These are phyloP conservation scores for Blastobotrys americana DNA, from an alignment of 805 yeast species.

Conservation along the genomic window DNA sequence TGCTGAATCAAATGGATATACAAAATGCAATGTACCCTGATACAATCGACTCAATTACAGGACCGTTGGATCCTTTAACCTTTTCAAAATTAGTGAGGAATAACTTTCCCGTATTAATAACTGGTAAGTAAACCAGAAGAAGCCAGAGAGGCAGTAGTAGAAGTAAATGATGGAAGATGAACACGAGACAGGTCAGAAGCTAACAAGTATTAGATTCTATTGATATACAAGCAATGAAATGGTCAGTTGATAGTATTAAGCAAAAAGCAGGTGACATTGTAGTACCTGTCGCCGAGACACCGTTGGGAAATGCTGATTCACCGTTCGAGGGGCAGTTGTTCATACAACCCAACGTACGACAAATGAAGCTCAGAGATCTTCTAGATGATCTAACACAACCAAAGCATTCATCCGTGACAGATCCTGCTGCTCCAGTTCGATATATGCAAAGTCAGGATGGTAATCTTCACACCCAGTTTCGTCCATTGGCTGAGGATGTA, in stretches of 20 bases:
- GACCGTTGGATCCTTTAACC: constrained; percentile 3
- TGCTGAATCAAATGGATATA: constrained; percentile 19
- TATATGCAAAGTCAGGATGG: constrained; percentile 36
- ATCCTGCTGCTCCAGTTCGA: constrained; percentile 13
- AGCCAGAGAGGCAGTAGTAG: not conserved
- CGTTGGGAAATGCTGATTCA: constrained; percentile 34
- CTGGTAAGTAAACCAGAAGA: constrained; percentile 1
- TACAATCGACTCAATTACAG: constrained; percentile 7
- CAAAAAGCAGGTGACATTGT: constrained; percentile 8
- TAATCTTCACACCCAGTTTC: constrained; percentile 27
- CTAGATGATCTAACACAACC: constrained; percentile 14
- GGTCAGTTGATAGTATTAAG: constrained; percentile 8
- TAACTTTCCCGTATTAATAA: constrained; percentile 16
- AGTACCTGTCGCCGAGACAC: constrained; percentile 29
- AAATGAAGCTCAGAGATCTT: constrained; percentile 23
- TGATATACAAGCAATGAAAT: constrained; percentile 1
- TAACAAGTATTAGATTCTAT: not conserved
- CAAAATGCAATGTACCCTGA: constrained; percentile 18
- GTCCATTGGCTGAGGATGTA: constrained; percentile 16
- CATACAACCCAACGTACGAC: constrained; percentile 27
- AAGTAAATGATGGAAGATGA: not conserved
- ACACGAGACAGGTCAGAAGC: not conserved
- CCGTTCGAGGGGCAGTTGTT: constrained; percentile 27
- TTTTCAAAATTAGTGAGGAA: constrained; percentile 11
- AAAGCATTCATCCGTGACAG: constrained; percentile 2